Base-by-base conservation (phyloP, 257 asterid genomes). In the Solanum chilense region DNA sequence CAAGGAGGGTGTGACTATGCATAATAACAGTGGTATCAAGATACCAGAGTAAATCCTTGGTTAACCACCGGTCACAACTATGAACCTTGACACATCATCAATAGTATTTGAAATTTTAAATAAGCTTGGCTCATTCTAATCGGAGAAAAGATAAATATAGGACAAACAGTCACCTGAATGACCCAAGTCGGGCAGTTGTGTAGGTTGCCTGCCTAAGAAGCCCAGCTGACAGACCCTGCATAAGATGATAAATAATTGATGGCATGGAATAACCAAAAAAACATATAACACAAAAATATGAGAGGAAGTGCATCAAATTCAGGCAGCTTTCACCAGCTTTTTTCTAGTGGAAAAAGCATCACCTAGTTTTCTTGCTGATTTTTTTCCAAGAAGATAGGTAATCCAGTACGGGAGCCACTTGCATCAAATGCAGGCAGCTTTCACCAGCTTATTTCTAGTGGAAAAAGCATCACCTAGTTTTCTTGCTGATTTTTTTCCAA, bases 171-270 rank as follows among this genome's bases (percentile, higher is more conserved):
- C 87, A 96, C 98, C 84, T 95, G 88, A 95, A 95, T 44, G 98
- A 90, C 82, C 98, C 98, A 88, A 96, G 99, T 18, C 99, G 94
- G 29, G 99, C 99, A 60, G 99, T 96, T 87, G 99, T 96, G 78
- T 96, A 96, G 12, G 99, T 96, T 84, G 99, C 99, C 90, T 96
- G 99, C 86, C 99, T 90, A 86, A 96, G 98, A 86, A 96, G 98
- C 75, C 99, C 99, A 90, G 98, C 98, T 86, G 97, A 93, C 92
- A 96, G 85, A 68, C 99, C 99, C 99, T 96, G 93, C 85, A 12
- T 73, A 76, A 12, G 82, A 66, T 2, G 42, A 83, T 83, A 84
- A 82, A 84, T 42, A 88, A 68, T 33, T 88, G 86, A 86, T 12
- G 85, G 78, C 77, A 74, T 29, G 45, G 27, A 81, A 29, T 49